Conservation (phyloP, 75 land plant species). For the Adiantum capillusveneris region DNA sequence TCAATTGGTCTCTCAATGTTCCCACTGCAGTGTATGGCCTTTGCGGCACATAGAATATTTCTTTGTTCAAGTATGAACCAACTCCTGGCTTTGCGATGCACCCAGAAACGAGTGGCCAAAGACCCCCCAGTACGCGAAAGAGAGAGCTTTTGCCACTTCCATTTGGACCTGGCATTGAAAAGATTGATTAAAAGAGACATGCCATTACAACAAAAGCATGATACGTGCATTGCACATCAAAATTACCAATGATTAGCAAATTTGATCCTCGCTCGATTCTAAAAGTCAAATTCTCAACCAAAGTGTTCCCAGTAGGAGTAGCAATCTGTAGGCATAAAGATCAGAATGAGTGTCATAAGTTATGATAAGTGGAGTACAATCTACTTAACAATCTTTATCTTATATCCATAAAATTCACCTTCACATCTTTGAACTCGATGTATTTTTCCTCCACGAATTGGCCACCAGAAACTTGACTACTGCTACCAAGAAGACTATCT, state of each 20-base stretch:
- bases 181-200: not conserved
- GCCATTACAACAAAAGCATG: too few species aligned
- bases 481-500: slow-evolving; percentile 35
- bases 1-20: slow-evolving; percentile 93
- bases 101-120: slow-evolving; percentile 95
- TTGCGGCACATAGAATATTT: slow-evolving; percentile 99
- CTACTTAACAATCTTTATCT: not conserved
- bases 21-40: slow-evolving; percentile 98
- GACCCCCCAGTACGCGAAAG: slow-evolving; percentile 93
- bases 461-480: slow-evolving; percentile 46
- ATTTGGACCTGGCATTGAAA: slow-evolving; percentile 96
- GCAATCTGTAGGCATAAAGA: slow-evolving; percentile 50
- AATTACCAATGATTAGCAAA: slow-evolving; percentile 89
- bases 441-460: slow-evolving; percentile 72
- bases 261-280: slow-evolving; percentile 84
- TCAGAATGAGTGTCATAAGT: too few species aligned
- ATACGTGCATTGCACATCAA: slow-evolving; percentile 1
- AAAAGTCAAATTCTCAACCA: slow-evolving; percentile 80
- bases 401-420: slow-evolving; percentile 41
- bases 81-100: slow-evolving; percentile 91
- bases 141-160: slow-evolving; percentile 99
- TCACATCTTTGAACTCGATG: slow-evolving; percentile 88
- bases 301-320: slow-evolving; percentile 87
- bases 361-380: too few species aligned
- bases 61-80: slow-evolving; percentile 91